phyloP scores from a whole-genome alignment of 257 asterid species.

The Solanum medicagineum region DNA sequence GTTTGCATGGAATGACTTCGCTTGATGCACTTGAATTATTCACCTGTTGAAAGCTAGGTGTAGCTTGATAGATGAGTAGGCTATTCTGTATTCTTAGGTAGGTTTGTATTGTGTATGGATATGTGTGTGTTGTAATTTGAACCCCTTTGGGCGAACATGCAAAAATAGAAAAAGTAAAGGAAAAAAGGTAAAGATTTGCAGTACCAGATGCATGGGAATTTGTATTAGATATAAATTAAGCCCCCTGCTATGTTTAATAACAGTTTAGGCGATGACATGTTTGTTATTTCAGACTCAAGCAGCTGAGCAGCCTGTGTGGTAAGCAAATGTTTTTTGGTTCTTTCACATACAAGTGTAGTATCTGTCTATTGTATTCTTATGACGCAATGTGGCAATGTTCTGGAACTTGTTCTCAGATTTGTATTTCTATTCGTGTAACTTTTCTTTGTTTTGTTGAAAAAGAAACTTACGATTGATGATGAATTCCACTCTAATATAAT shows the following conservation, averaged over 20 bases:
- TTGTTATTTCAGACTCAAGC: neutral
- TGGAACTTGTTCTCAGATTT: neutral
- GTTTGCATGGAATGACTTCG: conserved; percentile 19
- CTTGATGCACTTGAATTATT: conserved; percentile 11
- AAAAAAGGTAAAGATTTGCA: neutral
- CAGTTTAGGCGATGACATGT: neutral
- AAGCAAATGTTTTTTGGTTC: neutral
- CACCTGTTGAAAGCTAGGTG: conserved; percentile 21
- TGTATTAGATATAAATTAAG: neutral
- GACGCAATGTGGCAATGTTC: neutral
- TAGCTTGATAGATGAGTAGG: conserved; percentile 30
- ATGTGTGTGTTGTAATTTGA: neutral
- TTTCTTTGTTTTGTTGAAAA: too few relatives aligned
- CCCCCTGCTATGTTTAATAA: neutral
- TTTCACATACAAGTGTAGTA: neutral
- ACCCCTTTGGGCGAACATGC: neutral
- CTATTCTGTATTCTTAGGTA: conserved; percentile 25
- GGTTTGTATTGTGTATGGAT: conserved; percentile 15
- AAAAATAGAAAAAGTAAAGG: neutral
- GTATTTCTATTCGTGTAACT: neutral
- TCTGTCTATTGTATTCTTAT: neutral
- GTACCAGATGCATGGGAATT: neutral
- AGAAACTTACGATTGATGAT: neutral
- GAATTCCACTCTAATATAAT: too few relatives aligned
- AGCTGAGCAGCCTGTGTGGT: neutral